Conservation (phyloP, 2,329 filamentous ascomycete species). For the Verticillium isaacii region DNA sequence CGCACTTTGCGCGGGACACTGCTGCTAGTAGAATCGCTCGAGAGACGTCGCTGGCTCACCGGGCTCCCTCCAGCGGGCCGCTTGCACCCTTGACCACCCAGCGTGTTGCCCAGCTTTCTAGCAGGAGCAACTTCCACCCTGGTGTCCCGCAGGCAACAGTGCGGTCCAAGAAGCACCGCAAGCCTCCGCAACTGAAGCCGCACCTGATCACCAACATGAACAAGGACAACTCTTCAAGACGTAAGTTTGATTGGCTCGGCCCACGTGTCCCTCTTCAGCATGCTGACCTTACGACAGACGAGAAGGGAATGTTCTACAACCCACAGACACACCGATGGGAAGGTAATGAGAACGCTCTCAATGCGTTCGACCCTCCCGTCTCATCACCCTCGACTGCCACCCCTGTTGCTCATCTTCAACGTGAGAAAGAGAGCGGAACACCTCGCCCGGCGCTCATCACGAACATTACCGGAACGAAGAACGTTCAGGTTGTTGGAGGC, state of each 20-base stretch:
- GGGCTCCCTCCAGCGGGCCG: constrained; percentile 48
- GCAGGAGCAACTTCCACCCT: constrained; percentile 41
- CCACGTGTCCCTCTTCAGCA: not conserved
- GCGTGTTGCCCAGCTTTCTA: constrained; percentile 48
- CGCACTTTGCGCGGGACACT: constrained; percentile 62
- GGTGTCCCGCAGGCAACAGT: constrained; percentile 36
- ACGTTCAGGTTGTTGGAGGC: constrained; percentile 89
- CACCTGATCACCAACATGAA: constrained; percentile 84
- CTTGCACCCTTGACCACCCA: constrained; percentile 52
- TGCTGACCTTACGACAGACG: constrained; percentile 47
- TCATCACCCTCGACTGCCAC: constrained; percentile 50
- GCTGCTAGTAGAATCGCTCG: constrained; percentile 61
- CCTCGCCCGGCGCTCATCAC: constrained; percentile 79
- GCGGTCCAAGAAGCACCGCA: constrained; percentile 53
- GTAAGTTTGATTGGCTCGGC: constrained; percentile 44
- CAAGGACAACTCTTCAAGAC: constrained; percentile 70
- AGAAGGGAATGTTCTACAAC: constrained; percentile 97
- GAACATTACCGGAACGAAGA: constrained; percentile 78
- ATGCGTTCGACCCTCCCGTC: constrained; percentile 66
- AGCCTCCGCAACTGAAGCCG: constrained; percentile 64
- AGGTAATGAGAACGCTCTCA: constrained; percentile 84
- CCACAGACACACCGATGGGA: constrained; percentile 85
- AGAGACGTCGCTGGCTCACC: constrained; percentile 57
- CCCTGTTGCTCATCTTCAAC: constrained; percentile 33
- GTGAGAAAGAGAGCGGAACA: constrained; percentile 55